phyloP scores from a whole-genome alignment of 2,329 filamentous ascomycete genomes.

The Penicillium vulpinum region DNA sequence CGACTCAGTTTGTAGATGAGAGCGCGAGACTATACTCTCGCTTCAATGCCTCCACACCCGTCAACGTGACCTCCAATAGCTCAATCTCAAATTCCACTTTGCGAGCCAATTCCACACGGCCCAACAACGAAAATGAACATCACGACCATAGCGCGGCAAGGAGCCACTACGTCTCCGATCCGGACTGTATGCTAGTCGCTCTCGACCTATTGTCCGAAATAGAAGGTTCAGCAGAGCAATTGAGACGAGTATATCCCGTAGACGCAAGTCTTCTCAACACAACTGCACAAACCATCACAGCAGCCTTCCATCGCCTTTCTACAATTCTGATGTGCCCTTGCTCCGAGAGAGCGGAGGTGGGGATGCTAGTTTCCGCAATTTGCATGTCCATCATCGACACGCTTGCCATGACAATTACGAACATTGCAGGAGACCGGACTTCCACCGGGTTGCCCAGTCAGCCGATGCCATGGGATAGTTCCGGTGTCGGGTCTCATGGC shows the following conservation, averaged over 20 bases:
- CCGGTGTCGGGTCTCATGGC: background rate
- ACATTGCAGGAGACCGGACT: background rate
- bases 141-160: background rate
- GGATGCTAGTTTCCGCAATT: constrained; percentile 6
- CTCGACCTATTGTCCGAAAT: constrained; percentile 2
- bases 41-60: background rate
- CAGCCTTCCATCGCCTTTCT: constrained; percentile 5
- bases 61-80: background rate
- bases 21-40: background rate
- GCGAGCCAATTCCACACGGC: background rate
- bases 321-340: constrained; percentile 12
- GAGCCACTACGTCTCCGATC: background rate
- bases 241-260: background rate
- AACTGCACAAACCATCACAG: background rate
- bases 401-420: background rate
- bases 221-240: background rate
- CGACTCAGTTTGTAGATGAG: background rate
- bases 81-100: background rate
- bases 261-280: background rate
- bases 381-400: constrained; percentile 13
- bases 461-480: background rate
- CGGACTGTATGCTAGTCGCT: background rate
- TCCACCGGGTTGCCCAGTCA: background rate
- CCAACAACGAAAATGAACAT: background rate
- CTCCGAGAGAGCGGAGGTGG: constrained; percentile 7